A percentile compares a stretch with the other conserved stretches of the same genome.
These are phyloP conservation scores for Parafenestella ontariensis DNA, from an alignment of 2,329 filamentous ascomycete genomes.

Conservation along the genomic window DNA sequence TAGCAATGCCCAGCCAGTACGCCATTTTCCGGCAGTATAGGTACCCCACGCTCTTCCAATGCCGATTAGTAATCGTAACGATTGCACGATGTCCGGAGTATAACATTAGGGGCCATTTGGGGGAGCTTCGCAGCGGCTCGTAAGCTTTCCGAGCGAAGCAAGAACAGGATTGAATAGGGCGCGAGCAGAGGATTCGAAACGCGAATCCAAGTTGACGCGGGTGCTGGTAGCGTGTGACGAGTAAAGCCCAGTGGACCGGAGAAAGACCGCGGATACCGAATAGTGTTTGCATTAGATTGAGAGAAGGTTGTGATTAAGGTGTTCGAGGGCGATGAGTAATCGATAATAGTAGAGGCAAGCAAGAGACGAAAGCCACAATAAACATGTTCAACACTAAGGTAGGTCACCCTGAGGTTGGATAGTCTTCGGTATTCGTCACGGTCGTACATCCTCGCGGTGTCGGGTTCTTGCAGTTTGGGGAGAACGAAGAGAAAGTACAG, in stretches of 20 bases:
- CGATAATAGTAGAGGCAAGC: slow-evolving; percentile 13
- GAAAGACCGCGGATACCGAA: slow-evolving; percentile 44
- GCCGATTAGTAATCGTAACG: background rate
- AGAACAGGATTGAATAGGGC: background rate
- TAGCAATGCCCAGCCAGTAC: background rate
- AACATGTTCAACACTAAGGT: slow-evolving; percentile 48
- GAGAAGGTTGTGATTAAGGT: slow-evolving; percentile 28
- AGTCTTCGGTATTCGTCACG: slow-evolving; percentile 49
- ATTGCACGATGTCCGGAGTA: background rate
- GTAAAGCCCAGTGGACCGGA: slow-evolving; percentile 6
- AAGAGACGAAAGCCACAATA: slow-evolving; percentile 31
- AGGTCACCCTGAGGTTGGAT: slow-evolving; percentile 49
- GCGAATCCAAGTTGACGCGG: background rate
- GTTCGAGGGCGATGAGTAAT: slow-evolving; percentile 13
- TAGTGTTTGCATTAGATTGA: slow-evolving; percentile 30
- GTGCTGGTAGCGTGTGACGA: background rate
- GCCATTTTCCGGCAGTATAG: background rate
- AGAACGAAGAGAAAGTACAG: slow-evolving; percentile 20
- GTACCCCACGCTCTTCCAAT: background rate
- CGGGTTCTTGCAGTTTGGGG: slow-evolving; percentile 35
- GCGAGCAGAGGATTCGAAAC: background rate
- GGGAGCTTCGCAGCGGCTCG: background rate
- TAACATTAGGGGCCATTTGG: background rate
- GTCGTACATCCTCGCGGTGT: slow-evolving; percentile 42
- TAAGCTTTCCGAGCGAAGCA: background rate